These are phyloP conservation scores for Centrapalus pauciflorus DNA, from an alignment of 129 eudicot genomes.

Conservation along the genomic window DNA sequence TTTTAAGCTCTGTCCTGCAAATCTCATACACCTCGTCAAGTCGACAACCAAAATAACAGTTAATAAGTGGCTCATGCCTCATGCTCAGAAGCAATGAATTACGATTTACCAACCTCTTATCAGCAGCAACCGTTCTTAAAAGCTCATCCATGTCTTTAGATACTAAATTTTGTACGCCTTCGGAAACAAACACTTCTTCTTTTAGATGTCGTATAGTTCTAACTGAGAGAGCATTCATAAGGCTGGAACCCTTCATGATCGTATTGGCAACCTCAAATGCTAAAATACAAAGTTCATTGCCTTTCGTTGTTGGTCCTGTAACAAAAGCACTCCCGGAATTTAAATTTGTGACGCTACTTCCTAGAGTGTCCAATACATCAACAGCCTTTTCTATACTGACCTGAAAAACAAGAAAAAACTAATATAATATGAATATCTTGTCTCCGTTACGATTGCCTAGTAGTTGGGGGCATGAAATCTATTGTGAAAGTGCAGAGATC, in stretches of 20 bases:
- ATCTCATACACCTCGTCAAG: slow-evolving; percentile 12
- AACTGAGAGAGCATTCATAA: slow-evolving; percentile 64
- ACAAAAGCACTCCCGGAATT: slow-evolving; percentile 61
- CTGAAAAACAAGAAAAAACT: slow-evolving; percentile 39
- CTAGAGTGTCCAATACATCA: slow-evolving; percentile 71
- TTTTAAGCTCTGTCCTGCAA: slow-evolving; percentile 65
- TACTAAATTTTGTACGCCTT: slow-evolving; percentile 77
- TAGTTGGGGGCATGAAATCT: too few relatives aligned
- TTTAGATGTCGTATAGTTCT: slow-evolving; percentile 43
- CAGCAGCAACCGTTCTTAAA: slow-evolving; percentile 62
- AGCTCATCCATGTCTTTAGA: slow-evolving; percentile 70
- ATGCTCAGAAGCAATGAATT: neutral
- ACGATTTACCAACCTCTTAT: slow-evolving; percentile 56
- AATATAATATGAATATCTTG: too few relatives aligned
- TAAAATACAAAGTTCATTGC: slow-evolving; percentile 61
- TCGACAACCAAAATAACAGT: neutral
- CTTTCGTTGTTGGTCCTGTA: slow-evolving; percentile 55
- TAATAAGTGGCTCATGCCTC: neutral
- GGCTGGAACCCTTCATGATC: slow-evolving; percentile 74
- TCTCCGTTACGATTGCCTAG: too few relatives aligned
- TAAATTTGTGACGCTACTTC: slow-evolving; percentile 72
- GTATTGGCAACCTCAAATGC: slow-evolving; percentile 98
- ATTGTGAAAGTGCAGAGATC: too few relatives aligned
- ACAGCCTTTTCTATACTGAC: slow-evolving; percentile 70
- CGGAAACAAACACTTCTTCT: slow-evolving; percentile 63